Conservation (phyloP, 805 yeast species). For the Candida parachauliodes region DNA sequence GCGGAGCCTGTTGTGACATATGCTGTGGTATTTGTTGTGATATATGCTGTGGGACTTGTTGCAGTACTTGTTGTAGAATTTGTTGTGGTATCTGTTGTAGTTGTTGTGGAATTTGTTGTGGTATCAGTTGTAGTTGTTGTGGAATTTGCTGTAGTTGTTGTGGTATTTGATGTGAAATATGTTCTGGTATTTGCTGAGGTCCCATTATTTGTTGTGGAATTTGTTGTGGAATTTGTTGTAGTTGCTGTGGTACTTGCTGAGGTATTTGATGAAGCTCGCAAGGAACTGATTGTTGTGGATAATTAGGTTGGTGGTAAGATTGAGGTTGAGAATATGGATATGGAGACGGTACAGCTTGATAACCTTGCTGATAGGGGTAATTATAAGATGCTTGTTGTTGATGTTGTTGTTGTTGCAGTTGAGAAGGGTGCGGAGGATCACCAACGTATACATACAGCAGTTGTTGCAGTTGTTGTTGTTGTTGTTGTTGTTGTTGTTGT, state of each 20-base stretch:
- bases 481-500: slow-evolving; percentile 3
- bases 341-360: too few relatives aligned
- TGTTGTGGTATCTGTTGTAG: slow-evolving; percentile 2
- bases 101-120: slow-evolving; percentile 1
- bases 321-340: too few relatives aligned
- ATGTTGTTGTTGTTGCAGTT: slow-evolving; percentile 3
- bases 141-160: slow-evolving; percentile 8
- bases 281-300: slow-evolving; percentile 9
- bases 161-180: neutral
- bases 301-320: neutral
- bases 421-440: slow-evolving; percentile 11
- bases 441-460: neutral
- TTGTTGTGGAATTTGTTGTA: neutral
- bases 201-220: slow-evolving; percentile 2
- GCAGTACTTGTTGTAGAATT: slow-evolving; percentile 1
- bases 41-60: slow-evolving; percentile 2
- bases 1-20: neutral
- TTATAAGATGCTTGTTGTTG: slow-evolving; percentile 2
- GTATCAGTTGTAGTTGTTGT: slow-evolving; percentile 10
- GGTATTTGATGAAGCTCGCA: neutral
- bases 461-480: slow-evolving; percentile 3
- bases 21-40: slow-evolving; percentile 5
- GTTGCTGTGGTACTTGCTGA: neutral
- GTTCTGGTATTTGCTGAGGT: slow-evolving; percentile 10
- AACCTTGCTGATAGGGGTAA: neutral